Evolutionary conservation across 2,329 filamentous ascomycete genomes (phyloP).

Genomic region (Diaporthe helianthi): DNA sequence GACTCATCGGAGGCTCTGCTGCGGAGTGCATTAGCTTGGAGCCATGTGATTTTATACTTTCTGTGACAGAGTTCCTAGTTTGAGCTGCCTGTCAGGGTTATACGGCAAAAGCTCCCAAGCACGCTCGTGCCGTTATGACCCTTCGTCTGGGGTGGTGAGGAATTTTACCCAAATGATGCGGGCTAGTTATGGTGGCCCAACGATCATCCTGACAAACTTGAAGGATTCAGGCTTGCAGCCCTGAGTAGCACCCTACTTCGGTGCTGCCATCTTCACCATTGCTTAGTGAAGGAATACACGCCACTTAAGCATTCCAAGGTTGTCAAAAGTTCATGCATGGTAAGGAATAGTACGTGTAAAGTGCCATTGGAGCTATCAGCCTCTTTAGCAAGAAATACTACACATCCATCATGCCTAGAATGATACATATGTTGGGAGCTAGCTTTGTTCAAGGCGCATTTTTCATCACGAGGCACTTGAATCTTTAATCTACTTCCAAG

Average conservation of each 20-base stretch:
- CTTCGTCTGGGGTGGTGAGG: no score
- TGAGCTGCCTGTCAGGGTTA: constrained; percentile 18
- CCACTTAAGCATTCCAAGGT: not conserved
- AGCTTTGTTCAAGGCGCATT: not conserved
- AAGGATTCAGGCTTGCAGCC: not conserved
- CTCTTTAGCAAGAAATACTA: no score
- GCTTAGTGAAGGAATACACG: not conserved
- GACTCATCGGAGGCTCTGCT: constrained; percentile 19
- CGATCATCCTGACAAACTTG: not conserved
- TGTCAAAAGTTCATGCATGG: not conserved
- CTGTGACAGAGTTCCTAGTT: not conserved
- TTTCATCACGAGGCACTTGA: not conserved
- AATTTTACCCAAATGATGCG: not conserved
- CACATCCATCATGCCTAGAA: not conserved
- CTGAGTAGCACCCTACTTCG: not conserved
- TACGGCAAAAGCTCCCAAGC: not conserved
- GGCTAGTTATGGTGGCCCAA: not conserved
- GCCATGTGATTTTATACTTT: constrained; percentile 22
- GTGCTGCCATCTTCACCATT: not conserved
- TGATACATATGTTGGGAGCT: not conserved
- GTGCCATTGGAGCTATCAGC: not conserved
- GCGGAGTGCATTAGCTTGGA: constrained; percentile 2
- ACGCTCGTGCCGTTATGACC: not conserved
- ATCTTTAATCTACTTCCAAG: not conserved
- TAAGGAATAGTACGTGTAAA: not conserved